Conservation (phyloP, 2,329 filamentous ascomycete genomes). For the Graphilbum sp. region DNA sequence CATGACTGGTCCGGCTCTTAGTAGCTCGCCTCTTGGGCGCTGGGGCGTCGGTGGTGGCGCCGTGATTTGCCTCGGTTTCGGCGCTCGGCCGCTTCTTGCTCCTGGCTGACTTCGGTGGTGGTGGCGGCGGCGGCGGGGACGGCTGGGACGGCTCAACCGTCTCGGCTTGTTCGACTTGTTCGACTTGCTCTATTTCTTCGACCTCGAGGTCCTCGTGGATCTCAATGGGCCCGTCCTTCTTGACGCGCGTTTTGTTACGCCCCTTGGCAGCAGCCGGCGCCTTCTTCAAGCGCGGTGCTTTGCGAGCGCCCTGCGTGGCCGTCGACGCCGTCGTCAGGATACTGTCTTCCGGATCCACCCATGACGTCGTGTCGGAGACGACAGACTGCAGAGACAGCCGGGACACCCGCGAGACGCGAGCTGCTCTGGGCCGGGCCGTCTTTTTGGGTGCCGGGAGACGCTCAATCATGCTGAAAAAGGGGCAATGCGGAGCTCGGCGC, state of each 20-base stretch:
- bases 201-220: conserved; percentile 22
- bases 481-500: conserved; percentile 59
- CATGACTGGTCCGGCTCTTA: conserved; percentile 27
- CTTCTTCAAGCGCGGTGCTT: conserved; percentile 38
- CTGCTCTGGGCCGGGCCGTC: conserved; percentile 34
- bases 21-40: conserved; percentile 40
- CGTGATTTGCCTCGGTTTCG: conserved; percentile 32
- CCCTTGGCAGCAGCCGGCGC: conserved; percentile 17
- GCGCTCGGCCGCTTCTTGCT: conserved; percentile 50
- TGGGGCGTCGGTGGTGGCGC: conserved; percentile 26
- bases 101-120: conserved; percentile 24
- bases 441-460: conserved; percentile 41
- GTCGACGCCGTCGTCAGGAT: conserved; percentile 42
- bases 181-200: too few species aligned
- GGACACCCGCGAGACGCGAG: conserved; percentile 50
- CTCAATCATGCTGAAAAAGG: conserved; percentile 60
- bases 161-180: too few species aligned
- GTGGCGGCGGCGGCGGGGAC: conserved; percentile 13
- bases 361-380: conserved; percentile 31
- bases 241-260: conserved; percentile 29
- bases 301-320: conserved; percentile 36
- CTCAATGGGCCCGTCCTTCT: conserved; percentile 39
- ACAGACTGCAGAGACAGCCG: conserved; percentile 45
- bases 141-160: conserved; percentile 3
- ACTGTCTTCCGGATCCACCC: conserved; percentile 39